phyloP scores from a whole-genome alignment of 2,329 filamentous ascomycete species.

The Hypoxylon sp. region DNA sequence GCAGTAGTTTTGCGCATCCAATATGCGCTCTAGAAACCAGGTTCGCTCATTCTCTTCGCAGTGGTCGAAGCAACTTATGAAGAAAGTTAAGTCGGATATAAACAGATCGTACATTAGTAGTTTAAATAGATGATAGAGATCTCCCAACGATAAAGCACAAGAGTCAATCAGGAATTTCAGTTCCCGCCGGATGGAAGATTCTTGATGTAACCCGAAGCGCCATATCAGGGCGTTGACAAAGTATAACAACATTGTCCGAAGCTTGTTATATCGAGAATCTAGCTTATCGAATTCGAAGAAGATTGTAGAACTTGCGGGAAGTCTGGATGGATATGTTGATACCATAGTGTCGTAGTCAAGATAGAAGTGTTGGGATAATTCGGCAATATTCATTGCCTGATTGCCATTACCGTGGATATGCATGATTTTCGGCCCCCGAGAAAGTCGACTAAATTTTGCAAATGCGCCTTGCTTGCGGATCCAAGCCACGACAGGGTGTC shows the following conservation, averaged over 20 bases:
- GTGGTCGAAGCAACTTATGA: conserved; percentile 33
- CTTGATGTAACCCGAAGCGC: conserved; percentile 9
- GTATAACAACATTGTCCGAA: conserved; percentile 20
- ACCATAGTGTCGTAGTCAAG: conserved; percentile 2
- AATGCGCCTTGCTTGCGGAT: conserved; percentile 26
- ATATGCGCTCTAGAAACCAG: conserved; percentile 23
- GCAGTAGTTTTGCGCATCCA: conserved; percentile 19
- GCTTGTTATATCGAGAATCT: conserved; percentile 24
- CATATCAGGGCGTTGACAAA: conserved; percentile 25
- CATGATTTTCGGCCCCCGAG: conserved; percentile 3
- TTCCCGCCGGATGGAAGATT: background rate
- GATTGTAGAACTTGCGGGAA: background rate
- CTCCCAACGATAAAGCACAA: background rate
- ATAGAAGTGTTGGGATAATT: conserved; percentile 20
- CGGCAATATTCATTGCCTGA: conserved; percentile 3
- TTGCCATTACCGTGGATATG: conserved; percentile 22
- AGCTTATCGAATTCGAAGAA: conserved; percentile 29
- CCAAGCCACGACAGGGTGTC: conserved; percentile 10
- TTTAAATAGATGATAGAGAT: conserved; percentile 1
- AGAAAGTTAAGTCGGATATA: conserved; percentile 9
- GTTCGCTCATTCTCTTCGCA: conserved; percentile 16
- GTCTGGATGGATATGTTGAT: background rate
- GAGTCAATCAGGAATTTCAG: background rate
- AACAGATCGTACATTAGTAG: background rate
- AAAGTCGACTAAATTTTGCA: conserved; percentile 1